These are phyloP conservation scores for Apiospora koreana DNA, from an alignment of 2,329 filamentous ascomycete genomes.

Conservation along the genomic window DNA sequence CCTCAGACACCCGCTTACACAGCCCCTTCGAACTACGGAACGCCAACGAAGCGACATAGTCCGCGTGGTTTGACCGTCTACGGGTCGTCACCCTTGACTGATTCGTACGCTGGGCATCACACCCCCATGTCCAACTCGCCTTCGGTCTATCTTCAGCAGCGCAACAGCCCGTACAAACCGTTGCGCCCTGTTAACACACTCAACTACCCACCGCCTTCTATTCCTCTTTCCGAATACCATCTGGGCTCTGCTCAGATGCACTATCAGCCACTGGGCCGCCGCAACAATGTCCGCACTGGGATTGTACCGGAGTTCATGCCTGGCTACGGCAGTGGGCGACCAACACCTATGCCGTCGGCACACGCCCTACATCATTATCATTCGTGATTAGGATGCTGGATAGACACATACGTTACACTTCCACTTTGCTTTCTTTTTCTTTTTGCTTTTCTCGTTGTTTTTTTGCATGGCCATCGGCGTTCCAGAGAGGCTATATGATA, in stretches of 20 bases:
- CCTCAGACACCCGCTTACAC: slow-evolving; percentile 33
- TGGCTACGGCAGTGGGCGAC: slow-evolving; percentile 22
- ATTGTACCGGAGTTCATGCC: slow-evolving; percentile 65
- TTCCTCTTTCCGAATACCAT: slow-evolving; percentile 75
- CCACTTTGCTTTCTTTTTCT: not conserved
- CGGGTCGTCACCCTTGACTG: slow-evolving; percentile 70
- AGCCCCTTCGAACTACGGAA: slow-evolving; percentile 42
- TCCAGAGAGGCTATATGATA: slow-evolving; percentile 6
- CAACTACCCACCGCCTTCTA: slow-evolving; percentile 82
- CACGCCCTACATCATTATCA: slow-evolving; percentile 15
- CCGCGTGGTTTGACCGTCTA: slow-evolving; percentile 54
- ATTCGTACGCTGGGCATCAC: slow-evolving; percentile 59
- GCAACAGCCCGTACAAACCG: slow-evolving; percentile 89
- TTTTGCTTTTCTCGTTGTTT: not conserved
- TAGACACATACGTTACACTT: not conserved
- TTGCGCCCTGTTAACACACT: slow-evolving; percentile 87
- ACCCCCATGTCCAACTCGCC: slow-evolving; percentile 79
- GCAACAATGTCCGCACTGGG: slow-evolving; percentile 67
- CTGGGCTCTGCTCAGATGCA: slow-evolving; percentile 75
- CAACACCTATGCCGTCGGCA: slow-evolving; percentile 14
- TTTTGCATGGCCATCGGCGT: slow-evolving; percentile 9
- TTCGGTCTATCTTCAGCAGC: slow-evolving; percentile 82
- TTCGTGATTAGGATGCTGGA: not conserved
- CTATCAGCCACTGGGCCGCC: slow-evolving; percentile 75
- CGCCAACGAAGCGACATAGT: slow-evolving; percentile 55